Base-by-base conservation (phyloP, 441 rosid species). In the Viola pubescens region DNA sequence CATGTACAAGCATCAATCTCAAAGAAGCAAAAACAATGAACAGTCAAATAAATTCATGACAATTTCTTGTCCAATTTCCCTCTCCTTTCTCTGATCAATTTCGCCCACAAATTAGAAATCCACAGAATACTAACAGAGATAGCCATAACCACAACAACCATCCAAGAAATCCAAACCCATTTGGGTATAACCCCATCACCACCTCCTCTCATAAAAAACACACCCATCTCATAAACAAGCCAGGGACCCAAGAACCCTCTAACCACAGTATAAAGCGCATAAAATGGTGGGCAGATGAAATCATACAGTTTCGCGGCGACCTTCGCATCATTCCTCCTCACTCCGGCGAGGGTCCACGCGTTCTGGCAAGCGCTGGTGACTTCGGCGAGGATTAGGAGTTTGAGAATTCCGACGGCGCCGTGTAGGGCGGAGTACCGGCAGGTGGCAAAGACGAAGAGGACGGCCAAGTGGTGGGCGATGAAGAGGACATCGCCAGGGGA, bases 141-240 rank as follows among this genome's bases (percentile, higher is more conserved):
- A 8, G 97, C 91, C 10, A 62, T 41, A 19, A 73, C 55, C 44
- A 89, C 84, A 12, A 92, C 95, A 37, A 65, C 49, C 59, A 82
- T 69, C 97, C 98, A 92, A 51, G 98, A 92, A 48, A 85, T 71
- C 97, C 95, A 87, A 61, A 87, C 72, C 91, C 95, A 91, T 69
- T 54, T 82, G 0, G 98, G 96, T 7, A 89, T 80, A 55, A 85
- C 73, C 37, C 58, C 65, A 59, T 75, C 83, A n/a, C 84, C 89
- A 9, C 59, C 76, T 3, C 94, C 98, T 51, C 64, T 68, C 12
- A 64, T 19, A 60, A 76, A 92, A 67, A 73, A 85, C 46, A 37
- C 63, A 14, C 77, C 80, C 97, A 92, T 92, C 65, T 54, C 70
- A 43, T 69, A 79, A 52, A 89, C 79, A 49, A 89, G 79, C 34